A percentile compares a stretch with the other conserved stretches of the same genome.
phyloP scores from a whole-genome alignment of 345 rosid species.

The Eucalyptus brandiana region DNA sequence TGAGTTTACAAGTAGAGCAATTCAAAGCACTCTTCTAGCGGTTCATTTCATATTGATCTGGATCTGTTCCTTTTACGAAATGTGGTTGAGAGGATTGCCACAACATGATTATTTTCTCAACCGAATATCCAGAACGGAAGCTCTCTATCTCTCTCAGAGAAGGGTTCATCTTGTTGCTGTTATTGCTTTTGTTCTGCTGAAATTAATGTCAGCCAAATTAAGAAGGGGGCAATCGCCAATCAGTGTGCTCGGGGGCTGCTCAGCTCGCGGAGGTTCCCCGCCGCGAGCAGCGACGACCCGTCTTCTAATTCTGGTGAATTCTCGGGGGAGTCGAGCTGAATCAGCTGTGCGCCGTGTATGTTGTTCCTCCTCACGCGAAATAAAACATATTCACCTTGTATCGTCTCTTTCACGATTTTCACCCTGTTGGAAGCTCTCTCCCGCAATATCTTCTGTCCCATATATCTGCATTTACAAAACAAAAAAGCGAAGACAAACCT shows the following conservation, averaged over 20 bases:
- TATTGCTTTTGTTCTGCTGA: too few species aligned
- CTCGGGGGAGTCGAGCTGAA: neutral
- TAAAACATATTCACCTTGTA: neutral
- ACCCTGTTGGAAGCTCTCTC: neutral
- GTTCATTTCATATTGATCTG: neutral
- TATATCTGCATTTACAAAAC: conserved; percentile 3
- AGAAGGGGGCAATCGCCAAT: neutral
- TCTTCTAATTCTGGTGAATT: neutral
- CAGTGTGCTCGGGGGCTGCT: neutral
- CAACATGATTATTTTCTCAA: too few species aligned
- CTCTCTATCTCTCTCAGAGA: too few species aligned
- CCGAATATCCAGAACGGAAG: too few species aligned
- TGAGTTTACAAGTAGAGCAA: too few species aligned
- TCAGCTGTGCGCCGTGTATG: neutral
- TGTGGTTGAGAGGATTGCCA: neutral
- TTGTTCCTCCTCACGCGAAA: neutral
- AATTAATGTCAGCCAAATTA: too few species aligned
- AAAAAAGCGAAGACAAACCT: neutral
- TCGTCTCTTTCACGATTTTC: neutral
- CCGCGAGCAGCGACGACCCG: too few species aligned
- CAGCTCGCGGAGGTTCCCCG: neutral
- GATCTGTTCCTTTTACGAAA: accelerated
- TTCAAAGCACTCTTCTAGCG: accelerated
- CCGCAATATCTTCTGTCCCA: conserved; percentile 16
- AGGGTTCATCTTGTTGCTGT: too few species aligned